Base-by-base conservation (phyloP, 2,329 filamentous ascomycete species). In the Beauveria varroae region DNA sequence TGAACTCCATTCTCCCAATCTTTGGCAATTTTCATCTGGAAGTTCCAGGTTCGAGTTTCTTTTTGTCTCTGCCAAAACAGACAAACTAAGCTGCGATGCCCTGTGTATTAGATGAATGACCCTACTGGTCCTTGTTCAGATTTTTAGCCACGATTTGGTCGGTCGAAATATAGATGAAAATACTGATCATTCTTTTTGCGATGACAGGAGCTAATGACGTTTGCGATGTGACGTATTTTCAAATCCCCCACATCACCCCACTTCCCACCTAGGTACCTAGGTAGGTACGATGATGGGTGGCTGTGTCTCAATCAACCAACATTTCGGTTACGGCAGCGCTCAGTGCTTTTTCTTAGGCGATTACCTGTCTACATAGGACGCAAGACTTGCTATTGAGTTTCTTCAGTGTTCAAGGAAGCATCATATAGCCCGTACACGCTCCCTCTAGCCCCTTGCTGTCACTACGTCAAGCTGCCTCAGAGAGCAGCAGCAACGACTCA, bases 1-100 rank as follows among this genome's bases (percentile, higher is more conserved):
- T 68, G 76, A 72, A 80, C 78, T 80, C 78, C 79, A 74, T 74
- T 80, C 74, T 68, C 62, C 67, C 64, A 80, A 81, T 81, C 77
- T 81, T 81, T 81, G 79, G 74, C 72, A 79, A 69, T 64, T 65
- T 70, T 74, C 72, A 63, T 72, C 72, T 74, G 70, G 73, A 72
- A 69, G 63, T 60, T 63, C 68, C 70, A 69, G 72, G 70, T 79
- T 79, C 76, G 74, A 78, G 70, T 74, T 71, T 68, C 69, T 46
- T 66, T 73, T 74, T 61, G 26, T 9, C 1, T 16, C 12, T 5
- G 5, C 9, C 9, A 37, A 37, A 14, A 14, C 12, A 37, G 34
- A 37, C 12, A 5, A 37, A 6, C 34, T 12, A 16, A 14, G 12
- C 12, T 47, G 14, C 20, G 3, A 47, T 26, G 10, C 8, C 8